Base-by-base conservation (phyloP, 78 protist species). In the Capsaspora owczarzaki region DNA sequence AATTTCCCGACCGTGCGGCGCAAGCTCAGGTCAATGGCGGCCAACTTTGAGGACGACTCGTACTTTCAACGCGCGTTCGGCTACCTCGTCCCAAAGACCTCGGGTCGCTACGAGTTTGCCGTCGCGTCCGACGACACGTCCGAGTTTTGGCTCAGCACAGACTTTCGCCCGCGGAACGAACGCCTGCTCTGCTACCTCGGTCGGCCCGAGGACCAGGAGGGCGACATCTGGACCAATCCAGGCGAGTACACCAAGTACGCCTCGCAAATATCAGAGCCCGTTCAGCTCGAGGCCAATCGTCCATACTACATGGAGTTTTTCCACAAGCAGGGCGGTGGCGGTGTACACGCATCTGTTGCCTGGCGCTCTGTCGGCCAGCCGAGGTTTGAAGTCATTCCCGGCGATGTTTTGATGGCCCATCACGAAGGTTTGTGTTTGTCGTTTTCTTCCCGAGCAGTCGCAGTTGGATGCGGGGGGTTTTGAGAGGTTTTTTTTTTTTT, bases 241-340 rank as follows among this genome's bases (percentile, higher is more conserved):
- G 19, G 19, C 72, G 72, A 63, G 25, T 63, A 41, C 42, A 63
- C 8, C 43, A 63, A 63, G 41, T 63, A 63, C 41, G 42, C 72
- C 6, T 19, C 43, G 25, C 72, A 63, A 14, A 35, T 12, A 6
- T 63, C 72, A 14, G 43, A 6, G 2, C 42, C 8, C 20, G 12
- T 63, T 23, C 4, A 6, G 6, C 6, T 63, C 20, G 40, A 8
- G 72, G 72, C 72, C n/a, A 41, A 41, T 12, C 27, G 33, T 35
- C 14, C 10, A 25, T 63, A 63, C 41, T 63, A 35, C 72, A 35
- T 63, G 19, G 72, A 63, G 43, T 8, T 35, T 2, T 25, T 63
- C 43, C 72, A 63, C 41, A 63, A 63, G 72, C 72, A 63, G 72
- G 20, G 27, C 25, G 72, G 72, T 25, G 72, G 72, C 38, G 72